Percentiles rank a stretch among this genome's conserved stretches.
Conservation (phyloP, 148 eudicot genomes). For the Chenopodium album region DNA sequence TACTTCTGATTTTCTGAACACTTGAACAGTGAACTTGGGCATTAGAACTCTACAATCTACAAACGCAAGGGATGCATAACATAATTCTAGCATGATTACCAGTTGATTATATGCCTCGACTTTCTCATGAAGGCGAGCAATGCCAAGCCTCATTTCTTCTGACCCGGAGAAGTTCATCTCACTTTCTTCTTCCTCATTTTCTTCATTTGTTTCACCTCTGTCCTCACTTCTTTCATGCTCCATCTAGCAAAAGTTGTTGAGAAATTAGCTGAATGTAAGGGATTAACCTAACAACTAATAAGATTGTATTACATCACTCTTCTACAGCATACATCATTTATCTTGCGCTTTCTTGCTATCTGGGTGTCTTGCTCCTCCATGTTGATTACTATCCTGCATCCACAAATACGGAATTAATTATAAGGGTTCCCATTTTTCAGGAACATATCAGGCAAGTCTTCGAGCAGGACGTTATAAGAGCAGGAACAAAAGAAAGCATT, state of each 20-base stretch:
- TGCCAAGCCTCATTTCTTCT: conserved; percentile 75
- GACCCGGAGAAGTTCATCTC: conserved; percentile 49
- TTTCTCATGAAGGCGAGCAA: conserved; percentile 66
- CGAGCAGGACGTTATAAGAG: neutral
- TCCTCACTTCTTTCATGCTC: conserved; percentile 39
- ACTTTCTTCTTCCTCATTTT: conserved; percentile 54
- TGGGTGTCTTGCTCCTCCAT: conserved; percentile 48
- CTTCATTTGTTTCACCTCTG: conserved; percentile 38
- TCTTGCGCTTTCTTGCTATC: conserved; percentile 53
- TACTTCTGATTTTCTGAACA: neutral
- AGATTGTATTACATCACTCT: neutral
- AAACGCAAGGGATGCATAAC: neutral
- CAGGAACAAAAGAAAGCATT: neutral
- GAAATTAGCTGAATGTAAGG: conserved; percentile 15
- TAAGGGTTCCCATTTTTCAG: neutral
- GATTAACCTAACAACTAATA: conserved; percentile 1
- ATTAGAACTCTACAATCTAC: neutral
- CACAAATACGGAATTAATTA: neutral
- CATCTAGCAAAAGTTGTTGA: conserved; percentile 37
- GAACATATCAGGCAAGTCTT: neutral
- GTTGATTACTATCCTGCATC: conserved; percentile 21
- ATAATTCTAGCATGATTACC: conserved; percentile 40
- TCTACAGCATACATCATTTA: conserved; percentile 39
- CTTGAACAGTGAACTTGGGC: neutral
- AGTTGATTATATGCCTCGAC: conserved; percentile 66